Conservation (phyloP, 495 filamentous ascomycete genomes). For the Podospora didyma region DNA sequence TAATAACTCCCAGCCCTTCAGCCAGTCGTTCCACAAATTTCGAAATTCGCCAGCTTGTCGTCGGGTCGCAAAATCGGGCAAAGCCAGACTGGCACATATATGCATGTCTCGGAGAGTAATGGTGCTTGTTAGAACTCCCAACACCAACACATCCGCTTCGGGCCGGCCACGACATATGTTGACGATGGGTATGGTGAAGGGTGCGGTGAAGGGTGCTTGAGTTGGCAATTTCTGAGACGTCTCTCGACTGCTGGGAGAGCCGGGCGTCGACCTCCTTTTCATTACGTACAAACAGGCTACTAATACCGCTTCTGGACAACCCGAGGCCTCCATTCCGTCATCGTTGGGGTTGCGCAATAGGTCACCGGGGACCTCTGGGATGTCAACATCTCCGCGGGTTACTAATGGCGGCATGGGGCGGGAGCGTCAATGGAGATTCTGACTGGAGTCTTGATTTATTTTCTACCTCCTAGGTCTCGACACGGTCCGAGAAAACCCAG, state of each 20-base stretch:
- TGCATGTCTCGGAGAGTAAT: too few relatives aligned
- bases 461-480: neutral
- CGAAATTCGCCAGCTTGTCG: too few relatives aligned
- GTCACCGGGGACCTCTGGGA: slow-evolving; percentile 7
- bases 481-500: neutral
- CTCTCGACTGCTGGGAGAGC: neutral
- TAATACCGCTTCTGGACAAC: slow-evolving; percentile 19
- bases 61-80: too few relatives aligned
- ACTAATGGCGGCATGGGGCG: neutral
- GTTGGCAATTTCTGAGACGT: neutral
- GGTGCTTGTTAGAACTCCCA: too few relatives aligned
- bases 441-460: neutral
- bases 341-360: slow-evolving; percentile 14
- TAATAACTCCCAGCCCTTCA: too few relatives aligned
- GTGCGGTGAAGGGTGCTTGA: neutral
- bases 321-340: slow-evolving; percentile 13
- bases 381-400: slow-evolving; percentile 26
- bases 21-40: too few relatives aligned
- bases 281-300: slow-evolving; percentile 34
- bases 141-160: too few relatives aligned
- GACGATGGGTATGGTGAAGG: too few relatives aligned
- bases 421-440: neutral
- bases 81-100: too few relatives aligned
- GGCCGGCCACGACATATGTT: too few relatives aligned
- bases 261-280: slow-evolving; percentile 16